Evolutionary conservation across 2,329 filamentous ascomycete genomes (phyloP).

Genomic region (Cladophialophora chaetospira): DNA sequence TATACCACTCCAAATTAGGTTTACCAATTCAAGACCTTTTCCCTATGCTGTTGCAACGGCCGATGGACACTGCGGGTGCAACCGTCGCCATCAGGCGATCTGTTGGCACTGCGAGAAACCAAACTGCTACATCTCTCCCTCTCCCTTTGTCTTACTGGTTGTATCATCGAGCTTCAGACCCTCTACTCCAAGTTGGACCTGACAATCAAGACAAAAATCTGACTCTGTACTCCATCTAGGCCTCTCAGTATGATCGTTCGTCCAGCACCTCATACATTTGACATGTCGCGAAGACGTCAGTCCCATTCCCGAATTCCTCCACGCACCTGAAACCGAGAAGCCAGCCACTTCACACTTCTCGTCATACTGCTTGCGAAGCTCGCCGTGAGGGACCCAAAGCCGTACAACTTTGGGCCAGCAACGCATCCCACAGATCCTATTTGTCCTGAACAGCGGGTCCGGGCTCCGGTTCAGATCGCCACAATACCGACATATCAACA

Average conservation of each 20-base stretch:
- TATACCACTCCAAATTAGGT: too few relatives aligned
- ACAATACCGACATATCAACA: conserved; percentile 11
- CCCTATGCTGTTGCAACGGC: too few relatives aligned
- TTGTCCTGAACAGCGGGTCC: background rate
- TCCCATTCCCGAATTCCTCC: too few relatives aligned
- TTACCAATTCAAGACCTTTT: too few relatives aligned
- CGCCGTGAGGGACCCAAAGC: background rate
- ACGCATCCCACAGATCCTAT: background rate
- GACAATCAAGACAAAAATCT: background rate
- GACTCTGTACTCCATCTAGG: background rate
- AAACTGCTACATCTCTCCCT: background rate
- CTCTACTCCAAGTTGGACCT: background rate
- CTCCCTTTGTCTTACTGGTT: background rate
- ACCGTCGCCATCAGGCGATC: too few relatives aligned
- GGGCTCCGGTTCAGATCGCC: background rate
- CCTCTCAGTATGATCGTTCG: conserved; percentile 18
- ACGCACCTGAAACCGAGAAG: too few relatives aligned
- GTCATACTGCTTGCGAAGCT: too few relatives aligned
- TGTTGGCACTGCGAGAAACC: background rate
- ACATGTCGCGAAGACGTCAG: background rate
- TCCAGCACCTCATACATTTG: conserved; percentile 20
- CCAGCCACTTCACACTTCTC: too few relatives aligned
- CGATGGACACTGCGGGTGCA: too few relatives aligned
- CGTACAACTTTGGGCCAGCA: background rate
- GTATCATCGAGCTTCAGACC: background rate